Conservation (phyloP, 257 asterid genomes). For the Linaria vulgaris region DNA sequence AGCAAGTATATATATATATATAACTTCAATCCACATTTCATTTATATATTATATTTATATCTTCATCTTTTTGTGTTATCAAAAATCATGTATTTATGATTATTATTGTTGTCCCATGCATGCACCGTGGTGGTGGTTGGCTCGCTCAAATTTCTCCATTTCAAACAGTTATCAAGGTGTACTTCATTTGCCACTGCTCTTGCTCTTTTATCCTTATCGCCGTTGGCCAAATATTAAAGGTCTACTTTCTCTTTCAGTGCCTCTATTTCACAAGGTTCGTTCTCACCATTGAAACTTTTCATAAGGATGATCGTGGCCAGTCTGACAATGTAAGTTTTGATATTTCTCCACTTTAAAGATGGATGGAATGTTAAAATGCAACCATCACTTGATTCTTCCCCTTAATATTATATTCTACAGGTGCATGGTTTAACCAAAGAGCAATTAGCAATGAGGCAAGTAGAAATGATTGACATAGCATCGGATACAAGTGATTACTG, state of each 20-base stretch:
- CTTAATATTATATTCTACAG: constrained; percentile 27
- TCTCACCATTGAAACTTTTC: constrained; percentile 77
- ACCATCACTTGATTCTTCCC: neutral
- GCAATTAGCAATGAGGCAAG: constrained; percentile 62
- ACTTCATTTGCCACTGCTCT: neutral
- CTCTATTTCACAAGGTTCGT: constrained; percentile 72
- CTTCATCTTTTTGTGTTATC: neutral
- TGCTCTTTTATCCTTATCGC: neutral
- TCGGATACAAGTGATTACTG: constrained; percentile 66
- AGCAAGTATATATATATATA: constrained; percentile 77
- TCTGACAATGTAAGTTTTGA: constrained; percentile 69
- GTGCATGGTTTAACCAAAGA: constrained; percentile 69
- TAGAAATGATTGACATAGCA: constrained; percentile 76
- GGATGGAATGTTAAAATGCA: too few relatives aligned
- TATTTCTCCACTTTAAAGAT: too few relatives aligned
- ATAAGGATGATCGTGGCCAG: constrained; percentile 63
- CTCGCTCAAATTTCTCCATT: constrained; percentile 23
- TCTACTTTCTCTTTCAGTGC: constrained; percentile 49
- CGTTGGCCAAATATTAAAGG: neutral
- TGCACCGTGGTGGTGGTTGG: too few relatives aligned
- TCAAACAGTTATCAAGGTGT: constrained; percentile 77
- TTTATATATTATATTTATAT: constrained; percentile 3
- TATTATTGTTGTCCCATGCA: constrained; percentile 30
- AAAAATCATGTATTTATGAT: constrained; percentile 15
- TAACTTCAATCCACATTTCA: neutral